These are phyloP conservation scores for Penicillium sp. DNA, from an alignment of 2,329 filamentous ascomycete species.

Conservation along the genomic window DNA sequence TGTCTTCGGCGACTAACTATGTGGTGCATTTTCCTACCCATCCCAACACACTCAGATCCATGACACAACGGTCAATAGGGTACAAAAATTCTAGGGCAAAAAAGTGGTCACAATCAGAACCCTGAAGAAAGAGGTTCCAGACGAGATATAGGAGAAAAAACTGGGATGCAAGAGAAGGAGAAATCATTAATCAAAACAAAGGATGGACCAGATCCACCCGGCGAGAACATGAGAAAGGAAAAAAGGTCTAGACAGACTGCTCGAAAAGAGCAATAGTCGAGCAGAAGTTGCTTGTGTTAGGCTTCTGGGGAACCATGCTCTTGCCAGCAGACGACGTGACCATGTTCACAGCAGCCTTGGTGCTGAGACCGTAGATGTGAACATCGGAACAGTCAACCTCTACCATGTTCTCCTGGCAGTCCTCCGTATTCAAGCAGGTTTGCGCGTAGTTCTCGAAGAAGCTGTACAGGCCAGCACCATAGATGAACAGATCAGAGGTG, in stretches of 20 bases:
- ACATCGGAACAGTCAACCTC: conserved; percentile 70
- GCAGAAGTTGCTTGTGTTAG: conserved; percentile 52
- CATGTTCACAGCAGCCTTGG: conserved; percentile 78
- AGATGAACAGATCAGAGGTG: conserved; percentile 71
- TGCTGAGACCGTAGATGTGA: conserved; percentile 72
- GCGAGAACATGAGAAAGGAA: conserved; percentile 2
- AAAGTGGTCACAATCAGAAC: conserved; percentile 10
- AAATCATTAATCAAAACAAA: background rate
- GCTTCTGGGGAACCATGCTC: conserved; percentile 45
- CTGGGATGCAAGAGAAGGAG: background rate
- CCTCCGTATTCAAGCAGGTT: conserved; percentile 68
- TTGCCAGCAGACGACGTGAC: conserved; percentile 56
- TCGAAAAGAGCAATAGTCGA: conserved; percentile 54
- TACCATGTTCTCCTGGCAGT: conserved; percentile 80
- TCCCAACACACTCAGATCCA: background rate
- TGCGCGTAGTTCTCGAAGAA: conserved; percentile 86
- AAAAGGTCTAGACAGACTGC: conserved; percentile 31
- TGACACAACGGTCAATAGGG: background rate
- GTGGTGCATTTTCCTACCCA: background rate
- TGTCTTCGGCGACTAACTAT: background rate
- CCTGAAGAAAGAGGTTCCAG: background rate
- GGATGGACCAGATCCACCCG: background rate
- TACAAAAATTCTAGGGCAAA: conserved; percentile 12
- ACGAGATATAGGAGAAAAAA: background rate
- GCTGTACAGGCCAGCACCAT: conserved; percentile 76